Percentiles rank a stretch among this genome's conserved stretches.
These are phyloP conservation scores for Herpetospermum pedunculosum DNA, from an alignment of 306 rosid genomes.

Conservation along the genomic window DNA sequence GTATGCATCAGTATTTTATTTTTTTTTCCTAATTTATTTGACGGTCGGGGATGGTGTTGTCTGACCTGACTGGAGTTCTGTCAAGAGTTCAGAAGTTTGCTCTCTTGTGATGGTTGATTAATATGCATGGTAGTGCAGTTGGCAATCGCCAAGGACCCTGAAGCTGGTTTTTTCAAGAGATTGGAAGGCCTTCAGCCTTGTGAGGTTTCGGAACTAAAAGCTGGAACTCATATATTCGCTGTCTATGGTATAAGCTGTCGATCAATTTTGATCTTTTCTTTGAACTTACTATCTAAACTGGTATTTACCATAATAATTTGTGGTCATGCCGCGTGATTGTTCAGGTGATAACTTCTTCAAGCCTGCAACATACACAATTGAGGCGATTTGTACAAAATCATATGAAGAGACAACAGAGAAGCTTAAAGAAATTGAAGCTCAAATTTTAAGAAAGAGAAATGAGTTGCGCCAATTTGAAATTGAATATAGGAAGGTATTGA, in stretches of 20 bases:
- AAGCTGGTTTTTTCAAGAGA: conserved; percentile 90
- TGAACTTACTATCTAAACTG: conserved; percentile 5
- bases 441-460: conserved; percentile 88
- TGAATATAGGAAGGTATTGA: conserved; percentile 73
- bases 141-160: conserved; percentile 98
- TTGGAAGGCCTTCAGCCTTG: conserved; percentile 99
- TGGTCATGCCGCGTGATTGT: conserved; percentile 16
- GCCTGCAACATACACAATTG: conserved; percentile 87
- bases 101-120: background rate
- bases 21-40: background rate
- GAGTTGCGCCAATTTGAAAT: conserved; percentile 93
- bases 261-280: background rate
- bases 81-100: conserved; percentile 1
- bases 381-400: conserved; percentile 73
- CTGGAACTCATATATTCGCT: conserved; percentile 96
- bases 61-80: background rate
- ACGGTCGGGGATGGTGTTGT: background rate
- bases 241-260: conserved; percentile 70
- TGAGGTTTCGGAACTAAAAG: conserved; percentile 87
- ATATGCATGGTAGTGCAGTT: conserved; percentile 34
- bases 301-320: background rate
- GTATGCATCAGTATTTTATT: background rate
- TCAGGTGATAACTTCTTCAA: conserved; percentile 94
- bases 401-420: conserved; percentile 66
- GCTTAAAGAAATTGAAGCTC: conserved; percentile 74